Evolutionary conservation across 257 asterid species (phyloP).

Genomic region (Cordia subcordata): DNA sequence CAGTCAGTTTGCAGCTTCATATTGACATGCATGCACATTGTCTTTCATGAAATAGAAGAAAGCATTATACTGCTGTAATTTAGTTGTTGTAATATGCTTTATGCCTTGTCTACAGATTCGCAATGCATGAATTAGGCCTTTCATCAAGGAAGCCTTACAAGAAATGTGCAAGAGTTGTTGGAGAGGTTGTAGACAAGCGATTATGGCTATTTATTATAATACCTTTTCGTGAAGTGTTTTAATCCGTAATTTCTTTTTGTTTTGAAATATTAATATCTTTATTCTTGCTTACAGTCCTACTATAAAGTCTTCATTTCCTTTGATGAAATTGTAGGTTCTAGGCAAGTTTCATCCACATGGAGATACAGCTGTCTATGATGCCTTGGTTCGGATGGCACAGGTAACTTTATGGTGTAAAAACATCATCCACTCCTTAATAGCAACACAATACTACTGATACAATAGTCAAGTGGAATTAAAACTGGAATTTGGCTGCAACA

Average conservation of each 20-base stretch:
- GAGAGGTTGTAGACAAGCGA: constrained; percentile 65
- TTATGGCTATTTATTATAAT: constrained; percentile 4
- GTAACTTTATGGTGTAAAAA: constrained; percentile 24
- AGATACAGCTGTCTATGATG: constrained; percentile 90
- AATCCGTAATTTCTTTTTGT: neutral
- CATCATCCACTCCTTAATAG: neutral
- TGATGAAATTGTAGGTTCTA: constrained; percentile 59
- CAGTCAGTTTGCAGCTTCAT: too few species aligned
- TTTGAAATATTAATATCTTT: too few species aligned
- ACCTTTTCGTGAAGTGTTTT: neutral
- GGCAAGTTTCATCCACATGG: constrained; percentile 99
- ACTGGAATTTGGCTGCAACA: too few species aligned
- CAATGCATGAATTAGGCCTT: constrained; percentile 97
- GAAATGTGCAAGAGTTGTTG: constrained; percentile 99
- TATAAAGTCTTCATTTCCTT: neutral
- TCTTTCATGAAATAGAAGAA: too few species aligned
- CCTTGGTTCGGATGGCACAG: constrained; percentile 99
- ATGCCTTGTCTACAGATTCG: constrained; percentile 49
- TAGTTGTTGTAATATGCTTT: neutral
- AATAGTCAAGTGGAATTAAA: too few species aligned
- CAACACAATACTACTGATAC: neutral
- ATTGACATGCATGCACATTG: too few species aligned
- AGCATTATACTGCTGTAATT: neutral
- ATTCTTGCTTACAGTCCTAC: neutral
- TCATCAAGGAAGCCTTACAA: constrained; percentile 87